phyloP scores from a whole-genome alignment of 164 flowering plant genomes.

The Macadamia integrifolia region DNA sequence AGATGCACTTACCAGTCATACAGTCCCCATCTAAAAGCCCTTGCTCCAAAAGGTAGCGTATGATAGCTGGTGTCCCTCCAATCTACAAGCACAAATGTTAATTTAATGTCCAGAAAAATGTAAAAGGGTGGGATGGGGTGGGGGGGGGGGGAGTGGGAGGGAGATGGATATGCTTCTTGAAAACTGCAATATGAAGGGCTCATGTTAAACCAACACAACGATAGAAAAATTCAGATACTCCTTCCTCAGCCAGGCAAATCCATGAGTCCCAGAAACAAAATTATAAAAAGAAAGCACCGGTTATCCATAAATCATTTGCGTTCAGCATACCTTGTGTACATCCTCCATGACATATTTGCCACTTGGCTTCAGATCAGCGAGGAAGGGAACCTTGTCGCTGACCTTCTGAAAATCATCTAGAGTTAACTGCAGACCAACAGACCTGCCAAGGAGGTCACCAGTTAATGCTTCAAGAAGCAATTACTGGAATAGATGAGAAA shows the following conservation, averaged over 20 bases:
- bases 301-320: not conserved
- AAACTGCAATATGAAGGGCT: not conserved
- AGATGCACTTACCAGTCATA: constrained; percentile 58
- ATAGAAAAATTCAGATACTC: not conserved
- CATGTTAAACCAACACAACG: not conserved
- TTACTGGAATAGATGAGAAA: not conserved
- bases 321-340: constrained; percentile 66
- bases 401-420: constrained; percentile 97
- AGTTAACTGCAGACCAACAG: constrained; percentile 79
- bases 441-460: constrained; percentile 50
- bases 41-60: constrained; percentile 75
- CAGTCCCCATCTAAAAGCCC: constrained; percentile 89
- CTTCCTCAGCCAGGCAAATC: not conserved
- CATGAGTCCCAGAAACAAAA: not conserved
- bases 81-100: constrained; percentile 35
- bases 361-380: constrained; percentile 98
- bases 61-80: constrained; percentile 96
- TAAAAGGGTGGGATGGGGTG: too few species aligned
- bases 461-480: constrained; percentile 5
- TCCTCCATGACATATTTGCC: constrained; percentile 99
- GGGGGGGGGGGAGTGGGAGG: too few species aligned
- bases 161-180: not conserved
- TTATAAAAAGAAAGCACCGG: too few species aligned
- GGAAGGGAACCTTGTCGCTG: constrained; percentile 85
- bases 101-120: not conserved